Percentiles rank a stretch among this genome's conserved stretches.
Conservation (phyloP, 2,329 filamentous ascomycete genomes). For the Colletotrichum sp. region DNA sequence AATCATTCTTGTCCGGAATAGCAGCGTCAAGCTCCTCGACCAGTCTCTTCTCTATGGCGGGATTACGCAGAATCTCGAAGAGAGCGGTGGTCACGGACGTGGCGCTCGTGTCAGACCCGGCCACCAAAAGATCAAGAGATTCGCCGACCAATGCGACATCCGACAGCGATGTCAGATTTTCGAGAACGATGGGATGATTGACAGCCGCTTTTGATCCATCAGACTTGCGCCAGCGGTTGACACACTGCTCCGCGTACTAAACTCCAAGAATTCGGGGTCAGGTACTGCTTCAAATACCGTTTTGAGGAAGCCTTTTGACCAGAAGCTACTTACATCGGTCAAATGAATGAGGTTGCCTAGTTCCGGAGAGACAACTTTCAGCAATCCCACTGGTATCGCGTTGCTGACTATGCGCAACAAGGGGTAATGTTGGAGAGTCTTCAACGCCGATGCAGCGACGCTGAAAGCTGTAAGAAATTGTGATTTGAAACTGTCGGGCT, state of each 20-base stretch:
- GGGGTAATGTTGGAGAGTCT: neutral
- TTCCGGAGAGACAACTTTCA: neutral
- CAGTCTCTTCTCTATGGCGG: neutral
- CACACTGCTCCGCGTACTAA: neutral
- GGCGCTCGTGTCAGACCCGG: neutral
- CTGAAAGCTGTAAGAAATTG: neutral
- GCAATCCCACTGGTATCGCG: neutral
- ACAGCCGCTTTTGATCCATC: neutral
- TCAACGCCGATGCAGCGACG: neutral
- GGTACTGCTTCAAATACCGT: neutral
- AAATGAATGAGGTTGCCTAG: neutral
- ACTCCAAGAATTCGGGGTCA: neutral
- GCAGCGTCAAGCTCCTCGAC: neutral
- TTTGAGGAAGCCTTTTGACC: neutral
- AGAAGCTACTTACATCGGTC: neutral
- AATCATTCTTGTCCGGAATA: neutral
- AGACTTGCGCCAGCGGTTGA: neutral
- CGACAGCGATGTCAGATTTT: neutral
- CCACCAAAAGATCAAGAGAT: neutral
- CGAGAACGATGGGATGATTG: neutral
- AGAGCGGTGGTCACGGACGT: neutral
- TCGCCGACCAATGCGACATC: neutral
- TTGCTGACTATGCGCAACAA: neutral
- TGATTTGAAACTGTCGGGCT: neutral
- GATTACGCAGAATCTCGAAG: neutral